phyloP scores from a whole-genome alignment of 1,284 basidiomycete genomes.

The Cryptococcus sp. region DNA sequence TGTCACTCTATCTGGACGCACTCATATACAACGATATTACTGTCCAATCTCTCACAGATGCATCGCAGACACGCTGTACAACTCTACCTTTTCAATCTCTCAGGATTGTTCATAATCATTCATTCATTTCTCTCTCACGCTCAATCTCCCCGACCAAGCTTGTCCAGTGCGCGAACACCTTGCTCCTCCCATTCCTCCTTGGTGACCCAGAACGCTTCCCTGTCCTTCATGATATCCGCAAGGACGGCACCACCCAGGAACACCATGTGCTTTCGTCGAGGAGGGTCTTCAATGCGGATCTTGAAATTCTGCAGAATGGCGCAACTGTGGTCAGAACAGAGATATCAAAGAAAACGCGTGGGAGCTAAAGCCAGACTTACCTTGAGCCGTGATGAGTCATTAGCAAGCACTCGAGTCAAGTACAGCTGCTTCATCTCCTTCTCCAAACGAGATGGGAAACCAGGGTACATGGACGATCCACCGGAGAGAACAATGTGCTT shows the following conservation, averaged over 20 bases:
- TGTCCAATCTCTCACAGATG: constrained; percentile 1
- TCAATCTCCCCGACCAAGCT: constrained; percentile 60
- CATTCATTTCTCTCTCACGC: background rate
- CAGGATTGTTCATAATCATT: too few species aligned
- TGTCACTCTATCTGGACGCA: too few species aligned
- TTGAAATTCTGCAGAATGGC: constrained; percentile 85
- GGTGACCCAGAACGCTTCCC: constrained; percentile 93
- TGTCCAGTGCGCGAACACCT: constrained; percentile 76
- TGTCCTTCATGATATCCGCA: constrained; percentile 96
- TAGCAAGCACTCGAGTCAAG: constrained; percentile 80
- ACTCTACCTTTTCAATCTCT: background rate
- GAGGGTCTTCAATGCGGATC: constrained; percentile 96
- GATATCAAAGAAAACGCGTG: background rate
- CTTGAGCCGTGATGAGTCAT: constrained; percentile 82
- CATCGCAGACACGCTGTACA: constrained; percentile 3
- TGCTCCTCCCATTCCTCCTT: constrained; percentile 92
- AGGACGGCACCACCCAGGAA: constrained; percentile 96
- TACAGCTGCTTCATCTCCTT: constrained; percentile 99
- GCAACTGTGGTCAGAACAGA: background rate
- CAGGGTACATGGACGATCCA: constrained; percentile 98
- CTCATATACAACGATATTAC: too few species aligned
- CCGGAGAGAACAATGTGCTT: constrained; percentile 98
- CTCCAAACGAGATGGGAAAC: constrained; percentile 91
- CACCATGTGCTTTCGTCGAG: constrained; percentile 97
- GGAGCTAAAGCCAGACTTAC: constrained; percentile 59